Evolutionary conservation across 2,329 filamentous ascomycete species (phyloP).

Genomic region (Chaetoscypha palmicola): DNA sequence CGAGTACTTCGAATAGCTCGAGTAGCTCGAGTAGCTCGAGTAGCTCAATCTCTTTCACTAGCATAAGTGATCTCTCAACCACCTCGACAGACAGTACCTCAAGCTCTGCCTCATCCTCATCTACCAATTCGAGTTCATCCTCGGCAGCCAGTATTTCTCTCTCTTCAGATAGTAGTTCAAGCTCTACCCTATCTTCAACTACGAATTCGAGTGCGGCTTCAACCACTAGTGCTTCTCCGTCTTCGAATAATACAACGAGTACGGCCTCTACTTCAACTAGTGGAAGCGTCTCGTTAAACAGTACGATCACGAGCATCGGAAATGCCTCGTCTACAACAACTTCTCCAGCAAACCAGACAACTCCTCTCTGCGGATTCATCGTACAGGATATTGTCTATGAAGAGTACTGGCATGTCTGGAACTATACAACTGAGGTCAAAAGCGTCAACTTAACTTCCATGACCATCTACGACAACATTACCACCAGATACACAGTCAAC

Average conservation of each 20-base stretch:
- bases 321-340: neutral
- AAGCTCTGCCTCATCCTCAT: neutral
- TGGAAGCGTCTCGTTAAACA: neutral
- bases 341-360: conserved; percentile 1
- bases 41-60: neutral
- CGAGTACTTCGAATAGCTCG: neutral
- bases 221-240: neutral
- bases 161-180: neutral
- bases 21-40: neutral
- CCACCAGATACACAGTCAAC: conserved; percentile 4
- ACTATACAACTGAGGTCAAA: neutral
- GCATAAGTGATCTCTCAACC: neutral
- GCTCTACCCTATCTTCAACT: neutral
- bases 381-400: conserved; percentile 18
- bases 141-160: neutral
- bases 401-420: conserved; percentile 11
- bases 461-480: conserved; percentile 11
- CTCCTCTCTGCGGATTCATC: conserved; percentile 15
- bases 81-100: neutral
- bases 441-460: conserved; percentile 16
- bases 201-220: neutral
- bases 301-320: neutral
- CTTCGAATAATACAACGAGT: neutral
- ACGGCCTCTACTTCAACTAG: neutral
- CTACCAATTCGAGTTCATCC: neutral